Evolutionary conservation across 805 yeast genomes (phyloP), one percentile per base, ranked within the genome.

Genomic region (Starmerella khaoyaiensis): DNA sequence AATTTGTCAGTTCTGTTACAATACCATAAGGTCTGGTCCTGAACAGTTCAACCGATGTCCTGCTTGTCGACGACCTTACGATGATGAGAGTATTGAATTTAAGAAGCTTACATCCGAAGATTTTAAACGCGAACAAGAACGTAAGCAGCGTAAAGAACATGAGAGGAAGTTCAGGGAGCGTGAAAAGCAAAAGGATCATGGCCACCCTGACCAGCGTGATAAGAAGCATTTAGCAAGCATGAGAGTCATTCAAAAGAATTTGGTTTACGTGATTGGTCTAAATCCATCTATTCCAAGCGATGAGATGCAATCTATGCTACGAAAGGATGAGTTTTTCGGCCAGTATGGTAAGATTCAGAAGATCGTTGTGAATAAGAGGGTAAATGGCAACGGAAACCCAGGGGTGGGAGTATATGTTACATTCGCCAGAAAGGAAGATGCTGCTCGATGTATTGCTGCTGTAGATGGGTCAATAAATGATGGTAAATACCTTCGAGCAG

Each of bases 331-430:
- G 56, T 90, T 84, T 60, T 90, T 90, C 62, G 98, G 98, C n/a
- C 96, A 90, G 62, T 90, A 87, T 57, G 98, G 98, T 43, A 83
- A 81, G 58, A 90, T 90, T 42, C 74, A 78, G 60, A 90, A 90
- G 57, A 79, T 90, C 44, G 98, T 90, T 31, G 81, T 90, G 47
- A 90, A 90, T 59, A 77, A 62, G 31, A 57, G 79, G 51, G 76
- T 81, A 50, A 71, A 68, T 55, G 72, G 49, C 36, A 70, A 68
- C 46, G 72, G 67, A 31, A 69, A 68, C 48, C 75, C 84, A 4
- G 94, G 95, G 1, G 75, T 84, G 46, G 96, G 95, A 16, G 96
- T 90, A 7, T 90, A 90, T 52, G 96, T 90, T 22, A 90, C 98
- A 0, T 90, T 82, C 62, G 73, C 90, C 5, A 71, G 72, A 43